Evolutionary conservation across 345 rosid genomes (phyloP), one percentile per base, ranked within the genome.

Genomic region (Ricinus communis): DNA sequence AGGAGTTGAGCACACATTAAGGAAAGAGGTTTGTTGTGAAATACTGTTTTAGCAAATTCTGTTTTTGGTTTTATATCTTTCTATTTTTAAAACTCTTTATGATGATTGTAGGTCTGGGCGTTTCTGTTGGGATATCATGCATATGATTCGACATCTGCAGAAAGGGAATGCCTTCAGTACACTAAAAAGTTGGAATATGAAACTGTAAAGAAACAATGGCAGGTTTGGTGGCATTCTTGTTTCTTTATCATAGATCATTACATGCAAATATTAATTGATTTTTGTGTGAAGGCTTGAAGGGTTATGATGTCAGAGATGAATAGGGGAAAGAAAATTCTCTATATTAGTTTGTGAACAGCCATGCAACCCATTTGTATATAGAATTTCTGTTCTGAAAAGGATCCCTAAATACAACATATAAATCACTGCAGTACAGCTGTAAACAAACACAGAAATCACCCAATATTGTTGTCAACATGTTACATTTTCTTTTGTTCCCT

Each of bases 171-270:
- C 77, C 87, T 74, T 45, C 86, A 70, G 70, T 80, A 91, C 36
- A 69, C 71, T 56, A 96, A 85, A 81, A 87, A 58, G 82, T 71
- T 70, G 50, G 99, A 91, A 85, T 93, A 93, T 70, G 87, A 84
- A 83, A 86, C 90, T n/a, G 73, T 93, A 68, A 93, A 93, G 82
- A 82, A 68, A 66, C 97, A 94, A 80, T 94, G 98, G 98, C 87
- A 94, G 98, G 98, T 88, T 65, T 63, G 85, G 24, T 38, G 19
- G 2, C 25, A 25, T 52, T 52, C 38, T 40, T 45, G 27, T 31
- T 41, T 28, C 25, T 47, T 47, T 28, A 65, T 41, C 65, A 59
- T 14, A 46, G 9, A 15, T 63, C 41, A 2, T 31, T 52, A 5
- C 16, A 11, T 27, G 18, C 51, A 14, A 40, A 18, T 59, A 21